A percentile compares a stretch with the other conserved stretches of the same genome.
Evolutionary conservation across 108 stramenopile species (phyloP).

Genomic region (Pseudonitzschia multistriata): DNA sequence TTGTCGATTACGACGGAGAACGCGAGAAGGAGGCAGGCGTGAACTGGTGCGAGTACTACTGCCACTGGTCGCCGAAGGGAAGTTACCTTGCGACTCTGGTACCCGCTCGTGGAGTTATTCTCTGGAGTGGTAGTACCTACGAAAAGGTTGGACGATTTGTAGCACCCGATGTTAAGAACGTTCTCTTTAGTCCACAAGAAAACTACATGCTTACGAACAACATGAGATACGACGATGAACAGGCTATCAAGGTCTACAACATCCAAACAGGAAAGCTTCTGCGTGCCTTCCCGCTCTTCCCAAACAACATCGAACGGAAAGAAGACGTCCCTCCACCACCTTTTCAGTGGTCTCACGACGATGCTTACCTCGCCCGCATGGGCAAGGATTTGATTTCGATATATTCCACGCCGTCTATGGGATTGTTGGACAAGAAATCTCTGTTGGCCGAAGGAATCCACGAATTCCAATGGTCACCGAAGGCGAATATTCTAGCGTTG

Average conservation of each 20-base stretch:
- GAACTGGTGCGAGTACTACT: conserved; percentile 92
- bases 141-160: conserved; percentile 88
- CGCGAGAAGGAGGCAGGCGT: conserved; percentile 95
- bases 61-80: conserved; percentile 93
- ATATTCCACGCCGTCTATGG: conserved; percentile 88
- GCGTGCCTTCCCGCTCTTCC: conserved; percentile 83
- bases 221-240: conserved; percentile 65
- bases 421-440: conserved; percentile 88
- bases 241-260: conserved; percentile 89
- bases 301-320: conserved; percentile 37
- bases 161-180: conserved; percentile 81
- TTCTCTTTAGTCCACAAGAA: conserved; percentile 82
- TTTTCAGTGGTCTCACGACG: conserved; percentile 94
- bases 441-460: conserved; percentile 85
- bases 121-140: conserved; percentile 92
- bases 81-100: conserved; percentile 91
- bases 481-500: conserved; percentile 88
- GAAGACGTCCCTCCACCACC: conserved; percentile 65
- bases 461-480: conserved; percentile 96
- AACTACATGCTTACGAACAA: conserved; percentile 91
- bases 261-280: conserved; percentile 79
- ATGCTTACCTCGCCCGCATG: conserved; percentile 92
- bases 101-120: conserved; percentile 87
- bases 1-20: conserved; percentile 90
- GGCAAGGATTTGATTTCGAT: conserved; percentile 89